Evolutionary conservation across 768 basidiomycete species (phyloP), one percentile per base, ranked within the genome.

Genomic region (Coprinellus micaceus): DNA sequence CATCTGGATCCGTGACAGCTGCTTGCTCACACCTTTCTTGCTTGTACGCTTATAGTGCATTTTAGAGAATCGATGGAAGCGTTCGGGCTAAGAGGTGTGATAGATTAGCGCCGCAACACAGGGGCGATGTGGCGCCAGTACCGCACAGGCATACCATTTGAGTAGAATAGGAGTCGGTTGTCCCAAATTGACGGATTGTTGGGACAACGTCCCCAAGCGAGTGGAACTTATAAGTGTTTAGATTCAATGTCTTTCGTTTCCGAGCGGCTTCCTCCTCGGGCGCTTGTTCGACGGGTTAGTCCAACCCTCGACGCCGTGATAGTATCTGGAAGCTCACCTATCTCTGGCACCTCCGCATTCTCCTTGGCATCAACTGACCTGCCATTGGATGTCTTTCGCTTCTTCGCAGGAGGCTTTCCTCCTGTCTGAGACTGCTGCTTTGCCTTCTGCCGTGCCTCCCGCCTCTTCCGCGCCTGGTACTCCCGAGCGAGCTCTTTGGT

Each of bases 401-500:
- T 43, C 10, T 21, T 21, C n/a, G 13, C 7, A 10, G 40, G 6
- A 17, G 10, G 6, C 15, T 21, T 43, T 43, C 19, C 40, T 37
- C 36, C 17, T 37, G 9, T 37, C 17, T 9, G 36, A 37, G 36
- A 9, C 17, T 37, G 9, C 36, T 37, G 36, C 40, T 43, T 43
- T 43, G 29, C 4, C 19, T 36, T 15, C 7, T 29, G 12, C 26
- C 13, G 17, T 28, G 30, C 4, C 33, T 29, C 30, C 28, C 30
- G 49, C 22, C 49, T 19, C 49, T 51, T 26, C 30, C 21, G 13
- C 9, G 33, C 36, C 58, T 62, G 59, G 9, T 66, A 58, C 0
- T 57, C 52, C 0, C 72, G 52, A 0, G 76, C 77, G 12, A 81
- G 63, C 30, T 79, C 76, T 0, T 56, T 6, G 0, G 75, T 77